A percentile compares a stretch with the other conserved stretches of the same genome.
phyloP scores from a whole-genome alignment of 371 early-diverging fungal species.

The Fennellomyces sp. region DNA sequence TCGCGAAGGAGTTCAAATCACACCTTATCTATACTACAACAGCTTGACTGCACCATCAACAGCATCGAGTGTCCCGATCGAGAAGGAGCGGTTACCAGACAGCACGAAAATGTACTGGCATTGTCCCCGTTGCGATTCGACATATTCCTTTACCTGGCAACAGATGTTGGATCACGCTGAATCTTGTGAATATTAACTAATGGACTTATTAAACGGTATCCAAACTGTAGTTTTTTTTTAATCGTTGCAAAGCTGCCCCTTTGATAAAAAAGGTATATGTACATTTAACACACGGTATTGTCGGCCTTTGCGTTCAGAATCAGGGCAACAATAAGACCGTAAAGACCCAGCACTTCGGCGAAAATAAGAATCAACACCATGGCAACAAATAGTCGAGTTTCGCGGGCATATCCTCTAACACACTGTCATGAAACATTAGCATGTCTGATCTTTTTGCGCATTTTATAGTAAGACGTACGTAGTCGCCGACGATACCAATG shows the following conservation, averaged over 20 bases:
- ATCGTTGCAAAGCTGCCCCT: background rate
- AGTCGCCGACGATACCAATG: conserved; percentile 91
- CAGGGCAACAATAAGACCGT: conserved; percentile 87
- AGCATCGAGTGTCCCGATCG: conserved; percentile 30
- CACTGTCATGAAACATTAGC: conserved; percentile 18
- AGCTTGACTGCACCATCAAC: conserved; percentile 33
- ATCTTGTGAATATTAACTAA: too few species aligned
- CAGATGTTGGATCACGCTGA: conserved; percentile 14
- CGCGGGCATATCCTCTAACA: conserved; percentile 91
- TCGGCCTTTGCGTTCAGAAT: conserved; percentile 80
- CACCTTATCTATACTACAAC: conserved; percentile 33
- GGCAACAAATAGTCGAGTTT: conserved; percentile 87
- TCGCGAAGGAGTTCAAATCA: conserved; percentile 41
- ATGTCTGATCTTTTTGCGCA: background rate
- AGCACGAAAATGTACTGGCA: conserved; percentile 40
- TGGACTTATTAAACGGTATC: too few species aligned
- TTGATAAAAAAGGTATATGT: background rate
- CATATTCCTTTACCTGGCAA: conserved; percentile 11
- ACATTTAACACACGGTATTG: conserved; percentile 37
- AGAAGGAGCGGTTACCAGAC: conserved; percentile 23
- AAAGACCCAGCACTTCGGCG: conserved; percentile 92
- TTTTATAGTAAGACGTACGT: conserved; percentile 58
- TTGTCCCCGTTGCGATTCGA: conserved; percentile 30
- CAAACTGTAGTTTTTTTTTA: background rate
- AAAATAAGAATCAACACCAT: conserved; percentile 91